These are phyloP conservation scores for Vigna unguiculata DNA, from an alignment of 306 rosid species.

Conservation along the genomic window DNA sequence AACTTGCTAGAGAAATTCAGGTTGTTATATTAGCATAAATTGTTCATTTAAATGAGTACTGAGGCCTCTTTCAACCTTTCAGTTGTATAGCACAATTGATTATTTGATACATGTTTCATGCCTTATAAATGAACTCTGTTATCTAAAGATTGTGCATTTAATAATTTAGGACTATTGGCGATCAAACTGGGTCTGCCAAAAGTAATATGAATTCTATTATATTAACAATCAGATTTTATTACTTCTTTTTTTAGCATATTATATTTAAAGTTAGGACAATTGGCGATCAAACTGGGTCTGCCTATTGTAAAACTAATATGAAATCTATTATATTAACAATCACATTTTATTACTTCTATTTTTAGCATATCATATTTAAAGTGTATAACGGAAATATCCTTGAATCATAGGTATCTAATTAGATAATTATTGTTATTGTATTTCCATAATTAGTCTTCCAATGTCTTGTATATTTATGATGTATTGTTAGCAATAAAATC, in stretches of 20 bases:
- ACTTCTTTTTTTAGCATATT: too few relatives aligned
- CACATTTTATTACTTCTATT: too few relatives aligned
- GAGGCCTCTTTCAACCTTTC: slow-evolving; percentile 18
- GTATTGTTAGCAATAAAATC: too few relatives aligned
- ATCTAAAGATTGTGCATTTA: background rate
- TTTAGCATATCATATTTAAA: too few relatives aligned
- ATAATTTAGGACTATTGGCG: background rate
- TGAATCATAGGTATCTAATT: too few relatives aligned
- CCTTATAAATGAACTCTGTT: background rate
- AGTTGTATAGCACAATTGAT: background rate
- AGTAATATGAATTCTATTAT: background rate
- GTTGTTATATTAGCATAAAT: slow-evolving; percentile 43
- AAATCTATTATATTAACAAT: background rate
- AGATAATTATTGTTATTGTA: too few relatives aligned
- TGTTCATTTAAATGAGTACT: background rate
- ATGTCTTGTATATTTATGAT: too few relatives aligned
- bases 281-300: background rate
- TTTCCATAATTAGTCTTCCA: too few relatives aligned
- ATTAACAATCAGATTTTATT: too few relatives aligned
- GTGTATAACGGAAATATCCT: too few relatives aligned
- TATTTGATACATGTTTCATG: background rate
- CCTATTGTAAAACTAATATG: background rate
- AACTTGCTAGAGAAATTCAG: slow-evolving; percentile 68
- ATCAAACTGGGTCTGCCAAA: background rate
- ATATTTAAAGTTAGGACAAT: background rate